Percentiles rank a stretch among this genome's conserved stretches.
These are phyloP conservation scores for Quercus dentata DNA, from an alignment of 306 rosid species.

Conservation along the genomic window DNA sequence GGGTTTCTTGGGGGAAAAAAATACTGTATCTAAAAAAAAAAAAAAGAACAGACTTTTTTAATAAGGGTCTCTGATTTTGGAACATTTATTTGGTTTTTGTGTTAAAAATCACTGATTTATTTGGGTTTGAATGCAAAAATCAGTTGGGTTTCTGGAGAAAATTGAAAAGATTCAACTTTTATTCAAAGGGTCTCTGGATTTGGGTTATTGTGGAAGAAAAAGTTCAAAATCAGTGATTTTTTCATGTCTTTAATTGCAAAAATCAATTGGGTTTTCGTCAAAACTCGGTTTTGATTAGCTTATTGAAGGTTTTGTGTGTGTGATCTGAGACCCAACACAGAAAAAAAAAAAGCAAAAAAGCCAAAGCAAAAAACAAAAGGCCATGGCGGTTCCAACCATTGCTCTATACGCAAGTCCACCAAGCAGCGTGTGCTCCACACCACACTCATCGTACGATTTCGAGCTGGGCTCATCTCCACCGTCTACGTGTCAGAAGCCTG, in stretches of 20 bases:
- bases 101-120: no score
- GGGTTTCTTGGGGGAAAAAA: neutral
- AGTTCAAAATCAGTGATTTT: no score
- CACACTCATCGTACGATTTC: constrained; percentile 71
- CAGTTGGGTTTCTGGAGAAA: neutral
- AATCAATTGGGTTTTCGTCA: no score
- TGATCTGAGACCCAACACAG: constrained; percentile 23
- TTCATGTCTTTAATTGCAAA: no score
- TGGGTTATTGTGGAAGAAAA: neutral
- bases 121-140: no score
- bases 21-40: neutral
- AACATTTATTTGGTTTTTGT: no score
- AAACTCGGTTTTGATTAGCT: neutral
- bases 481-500: constrained; percentile 66
- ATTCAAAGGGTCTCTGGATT: neutral
- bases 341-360: neutral
- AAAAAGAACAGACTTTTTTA: no score
- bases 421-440: constrained; percentile 76
- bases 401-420: constrained; percentile 89
- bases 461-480: constrained; percentile 67
- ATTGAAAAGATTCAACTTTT: no score
- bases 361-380: neutral
- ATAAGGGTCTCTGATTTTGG: no score
- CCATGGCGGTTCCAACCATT: constrained; percentile 84
- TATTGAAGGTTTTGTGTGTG: neutral